Base-by-base conservation (phyloP, 2,329 filamentous ascomycete species). In the Dactylellina leptospora region DNA sequence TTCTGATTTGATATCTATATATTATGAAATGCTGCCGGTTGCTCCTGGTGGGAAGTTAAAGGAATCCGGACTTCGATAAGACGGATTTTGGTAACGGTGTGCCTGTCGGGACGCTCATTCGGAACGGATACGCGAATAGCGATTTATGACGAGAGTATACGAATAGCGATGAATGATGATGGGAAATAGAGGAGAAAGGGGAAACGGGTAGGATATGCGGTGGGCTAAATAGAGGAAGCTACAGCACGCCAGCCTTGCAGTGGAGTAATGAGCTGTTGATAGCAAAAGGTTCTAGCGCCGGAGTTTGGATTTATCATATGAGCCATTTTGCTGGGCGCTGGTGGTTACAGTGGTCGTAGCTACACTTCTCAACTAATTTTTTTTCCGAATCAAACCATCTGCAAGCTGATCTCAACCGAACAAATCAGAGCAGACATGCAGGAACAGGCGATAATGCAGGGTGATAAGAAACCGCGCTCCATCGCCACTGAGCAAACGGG, bases 51-150 rank as follows among this genome's bases (percentile, higher is more conserved):
- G 48, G 58, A 45, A 59, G 48, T 71, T 71, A 71, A 23, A 71
- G 66, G 42, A 71, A 71, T 48, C 66, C 66, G 45, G 66, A 71
- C 36, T 71, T 71, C 30, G 59, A 71, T 22, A 71, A 27, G 51
- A 71, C 59, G 59, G 66, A 71, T 63, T 71, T 71, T n/a, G 66
- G 66, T 63, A 71, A 54, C 66, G 50, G 66, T 71, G 40, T 63
- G 27, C 56, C 56, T 54, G 40, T 71, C 30, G 53, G 58, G 48
- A 63, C 66, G 36, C 51, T 71, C 66, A 71, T 71, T 55, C 60
- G 60, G 60, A 56, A 64, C 8, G 25, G 4, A 25, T 51, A 36
- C 4, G 4, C 18, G 4, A 40, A n/a, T n/a, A n/a, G n/a, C n/a
- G n/a, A n/a, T n/a, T n/a, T n/a, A n/a, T n/a, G n/a, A n/a, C n/a